Evolutionary conservation across 192 early-diverging fungal species (phyloP).

Genomic region (Mortierella alpina): DNA sequence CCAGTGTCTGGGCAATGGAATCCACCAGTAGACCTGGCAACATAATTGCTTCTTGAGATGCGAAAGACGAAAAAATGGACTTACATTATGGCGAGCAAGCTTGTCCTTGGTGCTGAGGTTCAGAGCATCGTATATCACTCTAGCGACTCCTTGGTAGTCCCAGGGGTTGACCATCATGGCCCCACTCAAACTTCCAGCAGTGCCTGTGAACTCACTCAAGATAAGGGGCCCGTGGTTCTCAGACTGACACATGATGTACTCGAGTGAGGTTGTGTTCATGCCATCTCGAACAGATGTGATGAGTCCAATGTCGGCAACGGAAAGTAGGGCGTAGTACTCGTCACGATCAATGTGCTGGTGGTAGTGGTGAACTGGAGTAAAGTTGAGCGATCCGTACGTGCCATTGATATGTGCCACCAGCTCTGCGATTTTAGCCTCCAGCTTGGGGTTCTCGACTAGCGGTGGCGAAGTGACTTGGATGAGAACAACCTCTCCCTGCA

Average conservation of each 20-base stretch:
- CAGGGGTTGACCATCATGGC: constrained; percentile 91
- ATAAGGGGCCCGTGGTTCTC: constrained; percentile 90
- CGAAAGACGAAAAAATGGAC: constrained; percentile 1
- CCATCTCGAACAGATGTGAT: constrained; percentile 95
- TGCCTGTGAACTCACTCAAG: constrained; percentile 97
- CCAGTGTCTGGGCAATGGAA: background rate
- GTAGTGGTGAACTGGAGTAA: constrained; percentile 91
- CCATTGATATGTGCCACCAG: constrained; percentile 92
- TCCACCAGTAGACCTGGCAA: background rate
- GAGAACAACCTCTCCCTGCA: constrained; percentile 84
- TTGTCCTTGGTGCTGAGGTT: constrained; percentile 75
- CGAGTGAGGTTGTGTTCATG: constrained; percentile 97
- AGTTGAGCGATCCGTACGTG: constrained; percentile 93
- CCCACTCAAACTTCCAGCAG: constrained; percentile 80
- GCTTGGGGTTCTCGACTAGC: constrained; percentile 68
- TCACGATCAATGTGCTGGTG: constrained; percentile 92
- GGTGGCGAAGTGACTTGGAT: constrained; percentile 98
- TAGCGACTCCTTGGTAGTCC: constrained; percentile 84
- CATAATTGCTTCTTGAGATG: no score
- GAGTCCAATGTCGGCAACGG: constrained; percentile 90
- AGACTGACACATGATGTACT: constrained; percentile 93
- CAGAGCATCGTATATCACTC: constrained; percentile 80
- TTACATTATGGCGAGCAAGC: constrained; percentile 68
- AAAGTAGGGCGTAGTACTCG: constrained; percentile 96
- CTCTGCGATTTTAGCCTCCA: constrained; percentile 89